These are phyloP conservation scores for Hymenoscyphus linearis DNA, from an alignment of 2,329 filamentous ascomycete species.

Conservation along the genomic window DNA sequence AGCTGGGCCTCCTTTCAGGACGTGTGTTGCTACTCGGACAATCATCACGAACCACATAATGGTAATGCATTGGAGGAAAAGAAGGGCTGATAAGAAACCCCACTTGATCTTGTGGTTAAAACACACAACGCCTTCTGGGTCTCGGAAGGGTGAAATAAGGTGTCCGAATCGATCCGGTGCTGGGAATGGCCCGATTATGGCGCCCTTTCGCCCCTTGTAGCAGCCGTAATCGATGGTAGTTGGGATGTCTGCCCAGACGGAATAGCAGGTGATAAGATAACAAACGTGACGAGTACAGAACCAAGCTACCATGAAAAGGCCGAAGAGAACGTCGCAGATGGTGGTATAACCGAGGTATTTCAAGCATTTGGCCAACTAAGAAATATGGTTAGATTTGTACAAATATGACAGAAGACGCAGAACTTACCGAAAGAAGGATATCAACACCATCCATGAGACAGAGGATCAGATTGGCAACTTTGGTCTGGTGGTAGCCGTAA, in stretches of 20 bases:
- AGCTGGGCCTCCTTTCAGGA: constrained; percentile 69
- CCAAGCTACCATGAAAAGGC: constrained; percentile 81
- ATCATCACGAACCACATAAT: constrained; percentile 91
- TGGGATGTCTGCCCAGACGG: constrained; percentile 64
- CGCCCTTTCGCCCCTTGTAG: constrained; percentile 55
- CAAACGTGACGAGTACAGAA: constrained; percentile 75
- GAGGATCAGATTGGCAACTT: constrained; percentile 82
- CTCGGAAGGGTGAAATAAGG: constrained; percentile 67
- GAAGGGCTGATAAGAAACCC: constrained; percentile 70
- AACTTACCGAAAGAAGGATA: constrained; percentile 73
- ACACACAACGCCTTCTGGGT: constrained; percentile 70
- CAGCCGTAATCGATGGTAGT: constrained; percentile 62
- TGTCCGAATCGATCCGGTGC: constrained; percentile 52
- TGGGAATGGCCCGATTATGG: constrained; percentile 49
- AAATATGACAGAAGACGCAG: neutral
- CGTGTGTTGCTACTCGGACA: constrained; percentile 71
- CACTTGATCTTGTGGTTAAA: constrained; percentile 70
- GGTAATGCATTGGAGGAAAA: constrained; percentile 74
- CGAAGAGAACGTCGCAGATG: constrained; percentile 78
- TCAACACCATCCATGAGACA: constrained; percentile 94
- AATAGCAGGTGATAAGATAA: constrained; percentile 77
- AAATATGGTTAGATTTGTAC: constrained; percentile 2
- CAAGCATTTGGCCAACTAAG: constrained; percentile 80
- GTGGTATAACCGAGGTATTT: constrained; percentile 78
- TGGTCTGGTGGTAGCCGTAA: constrained; percentile 82